phyloP scores from a whole-genome alignment of 225 moss, liverwort and hornwort species.

The Physcomitrium patens region DNA sequence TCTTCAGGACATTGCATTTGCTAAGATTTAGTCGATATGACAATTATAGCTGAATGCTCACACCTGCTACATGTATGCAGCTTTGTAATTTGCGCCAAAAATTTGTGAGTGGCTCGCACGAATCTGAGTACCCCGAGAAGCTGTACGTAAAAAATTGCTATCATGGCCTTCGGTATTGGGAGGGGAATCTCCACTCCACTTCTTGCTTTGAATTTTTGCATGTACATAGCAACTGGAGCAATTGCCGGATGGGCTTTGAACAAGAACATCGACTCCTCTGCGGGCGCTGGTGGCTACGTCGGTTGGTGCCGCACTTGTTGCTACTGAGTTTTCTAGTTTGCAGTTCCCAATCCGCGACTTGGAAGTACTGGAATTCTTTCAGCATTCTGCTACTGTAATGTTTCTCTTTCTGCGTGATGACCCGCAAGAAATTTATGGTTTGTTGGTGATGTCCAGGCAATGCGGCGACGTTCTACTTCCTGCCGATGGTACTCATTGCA shows the following conservation, averaged over 20 bases:
- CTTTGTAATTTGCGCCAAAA: not conserved
- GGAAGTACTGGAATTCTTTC: not conserved
- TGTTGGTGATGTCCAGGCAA: slow-evolving; percentile 37
- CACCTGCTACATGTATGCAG: no score
- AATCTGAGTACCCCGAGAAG: not conserved
- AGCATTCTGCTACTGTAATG: no score
- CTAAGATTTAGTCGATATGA: not conserved
- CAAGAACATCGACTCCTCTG: slow-evolving; percentile 56
- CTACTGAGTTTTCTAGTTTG: no score
- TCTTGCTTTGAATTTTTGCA: slow-evolving; percentile 50
- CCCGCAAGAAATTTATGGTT: not conserved
- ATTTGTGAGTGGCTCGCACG: not conserved
- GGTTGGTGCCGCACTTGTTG: slow-evolving; percentile 28
- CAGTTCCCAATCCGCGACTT: no score
- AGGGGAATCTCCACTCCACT: slow-evolving; percentile 52
- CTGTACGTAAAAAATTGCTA: not conserved
- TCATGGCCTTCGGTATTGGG: slow-evolving; percentile 59
- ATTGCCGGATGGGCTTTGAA: slow-evolving; percentile 59
- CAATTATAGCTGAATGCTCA: not conserved
- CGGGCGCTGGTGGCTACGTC: slow-evolving; percentile 43
- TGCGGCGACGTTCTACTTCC: slow-evolving; percentile 58
- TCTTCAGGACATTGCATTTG: not conserved
- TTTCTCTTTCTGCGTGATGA: no score
- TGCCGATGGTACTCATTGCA: slow-evolving; percentile 60
- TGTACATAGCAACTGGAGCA: slow-evolving; percentile 52